Conservation (phyloP, 257 asterid genomes). For the Pogostemon cablin region DNA sequence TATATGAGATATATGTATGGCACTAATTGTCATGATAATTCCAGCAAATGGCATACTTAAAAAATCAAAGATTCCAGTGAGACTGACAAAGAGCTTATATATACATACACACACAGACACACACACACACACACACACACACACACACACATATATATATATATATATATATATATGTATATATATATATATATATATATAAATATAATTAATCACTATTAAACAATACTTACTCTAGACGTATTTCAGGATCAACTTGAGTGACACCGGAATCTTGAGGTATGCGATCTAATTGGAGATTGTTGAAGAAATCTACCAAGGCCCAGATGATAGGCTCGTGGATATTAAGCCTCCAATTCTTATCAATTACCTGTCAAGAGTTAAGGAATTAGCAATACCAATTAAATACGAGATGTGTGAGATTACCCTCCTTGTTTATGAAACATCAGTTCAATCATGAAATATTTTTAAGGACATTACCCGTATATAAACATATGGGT, state of each 20-base stretch:
- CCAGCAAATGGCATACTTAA: conserved; percentile 8
- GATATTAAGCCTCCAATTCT: conserved; percentile 83
- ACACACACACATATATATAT: too few species aligned
- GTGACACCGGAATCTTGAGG: conserved; percentile 68
- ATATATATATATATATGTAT: too few species aligned
- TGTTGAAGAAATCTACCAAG: conserved; percentile 75
- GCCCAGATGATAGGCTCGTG: conserved; percentile 99
- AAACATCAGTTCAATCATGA: conserved; percentile 13
- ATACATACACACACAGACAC: neutral
- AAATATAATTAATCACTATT: neutral
- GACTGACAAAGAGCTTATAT: conserved; percentile 8
- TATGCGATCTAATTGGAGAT: conserved; percentile 81
- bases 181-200: too few species aligned
- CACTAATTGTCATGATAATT: neutral
- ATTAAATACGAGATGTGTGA: neutral
- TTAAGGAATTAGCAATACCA: conserved; percentile 29
- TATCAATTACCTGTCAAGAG: conserved; percentile 71
- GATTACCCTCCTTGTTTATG: conserved; percentile 23
- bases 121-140: too few species aligned
- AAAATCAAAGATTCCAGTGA: conserved; percentile 14
- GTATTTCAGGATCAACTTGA: conserved; percentile 99
- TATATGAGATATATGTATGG: too few species aligned
- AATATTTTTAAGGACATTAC: conserved; percentile 45
- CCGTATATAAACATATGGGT: conserved; percentile 81
- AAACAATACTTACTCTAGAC: conserved; percentile 73